These are phyloP conservation scores for Alternaria sp. DNA, from an alignment of 2,329 filamentous ascomycete genomes.

Conservation along the genomic window DNA sequence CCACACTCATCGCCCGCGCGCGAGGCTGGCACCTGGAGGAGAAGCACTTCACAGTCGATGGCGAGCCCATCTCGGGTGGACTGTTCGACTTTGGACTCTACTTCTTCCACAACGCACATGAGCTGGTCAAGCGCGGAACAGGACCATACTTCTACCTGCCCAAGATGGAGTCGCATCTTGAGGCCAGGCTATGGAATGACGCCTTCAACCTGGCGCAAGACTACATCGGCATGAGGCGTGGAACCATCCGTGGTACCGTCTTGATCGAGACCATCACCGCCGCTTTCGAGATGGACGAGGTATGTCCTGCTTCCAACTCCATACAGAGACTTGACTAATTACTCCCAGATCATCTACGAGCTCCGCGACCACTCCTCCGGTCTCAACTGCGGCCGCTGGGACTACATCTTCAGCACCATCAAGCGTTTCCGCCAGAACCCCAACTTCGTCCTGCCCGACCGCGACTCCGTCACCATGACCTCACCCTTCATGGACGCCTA, in stretches of 20 bases:
- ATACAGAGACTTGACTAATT: too few relatives aligned
- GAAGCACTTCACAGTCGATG: conserved; percentile 96
- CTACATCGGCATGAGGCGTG: conserved; percentile 85
- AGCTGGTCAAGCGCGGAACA: conserved; percentile 82
- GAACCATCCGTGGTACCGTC: conserved; percentile 93
- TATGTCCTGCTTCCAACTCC: too few relatives aligned
- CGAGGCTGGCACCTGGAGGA: conserved; percentile 98
- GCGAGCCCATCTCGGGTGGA: conserved; percentile 89
- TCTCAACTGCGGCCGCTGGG: conserved; percentile 98
- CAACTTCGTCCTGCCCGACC: conserved; percentile 92
- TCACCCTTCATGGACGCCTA: conserved; percentile 98
- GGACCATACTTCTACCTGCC: conserved; percentile 98
- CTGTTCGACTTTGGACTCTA: conserved; percentile 98
- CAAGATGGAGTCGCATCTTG: conserved; percentile 98
- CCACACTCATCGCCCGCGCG: conserved; percentile 92
- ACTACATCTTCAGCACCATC: conserved; percentile 99
- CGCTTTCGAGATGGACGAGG: conserved; percentile 98
- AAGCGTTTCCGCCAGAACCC: conserved; percentile 98
- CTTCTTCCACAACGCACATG: conserved; percentile 97
- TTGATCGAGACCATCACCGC: conserved; percentile 98
- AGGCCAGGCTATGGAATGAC: conserved; percentile 98
- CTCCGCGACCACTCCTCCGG: conserved; percentile 95
- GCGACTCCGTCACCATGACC: conserved; percentile 93
- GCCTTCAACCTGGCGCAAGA: conserved; percentile 96
- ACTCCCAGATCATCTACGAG: conserved; percentile 87